Evolutionary conservation across 805 yeast species (phyloP).

Genomic region (Blastobotrys chiropterorum): DNA sequence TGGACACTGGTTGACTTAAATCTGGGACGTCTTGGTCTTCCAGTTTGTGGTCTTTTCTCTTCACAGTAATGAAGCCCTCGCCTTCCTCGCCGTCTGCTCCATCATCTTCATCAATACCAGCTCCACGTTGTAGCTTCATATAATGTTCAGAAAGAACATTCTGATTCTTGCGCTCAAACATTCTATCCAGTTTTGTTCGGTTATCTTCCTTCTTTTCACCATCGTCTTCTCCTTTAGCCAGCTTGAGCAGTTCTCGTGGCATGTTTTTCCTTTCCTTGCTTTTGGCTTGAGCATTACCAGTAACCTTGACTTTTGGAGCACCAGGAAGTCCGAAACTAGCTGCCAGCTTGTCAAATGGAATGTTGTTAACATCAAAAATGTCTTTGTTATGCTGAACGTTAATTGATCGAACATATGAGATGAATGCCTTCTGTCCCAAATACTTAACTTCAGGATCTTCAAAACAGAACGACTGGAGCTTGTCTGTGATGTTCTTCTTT

Average conservation of each 20-base stretch:
- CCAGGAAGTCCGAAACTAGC: slow-evolving; percentile 89
- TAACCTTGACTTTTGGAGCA: slow-evolving; percentile 84
- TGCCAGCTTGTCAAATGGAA: slow-evolving; percentile 82
- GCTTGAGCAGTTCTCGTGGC: slow-evolving; percentile 58
- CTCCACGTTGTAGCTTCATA: slow-evolving; percentile 54
- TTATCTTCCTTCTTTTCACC: slow-evolving; percentile 36
- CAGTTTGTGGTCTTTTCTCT: slow-evolving; percentile 68
- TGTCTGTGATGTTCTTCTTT: slow-evolving; percentile 66
- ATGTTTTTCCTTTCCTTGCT: slow-evolving; percentile 57
- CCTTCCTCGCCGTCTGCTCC: slow-evolving; percentile 46
- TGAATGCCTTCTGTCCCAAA: slow-evolving; percentile 91
- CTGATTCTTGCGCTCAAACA: slow-evolving; percentile 94
- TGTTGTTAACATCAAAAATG: slow-evolving; percentile 66
- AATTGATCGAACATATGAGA: slow-evolving; percentile 81
- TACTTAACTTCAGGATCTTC: slow-evolving; percentile 87
- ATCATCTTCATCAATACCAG: slow-evolving; percentile 25
- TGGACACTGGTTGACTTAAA: slow-evolving; percentile 55
- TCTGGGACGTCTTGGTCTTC: slow-evolving; percentile 42
- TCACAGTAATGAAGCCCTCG: slow-evolving; percentile 72
- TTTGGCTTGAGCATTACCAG: slow-evolving; percentile 35
- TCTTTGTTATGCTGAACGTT: slow-evolving; percentile 83
- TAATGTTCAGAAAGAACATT: slow-evolving; percentile 87
- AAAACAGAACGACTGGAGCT: slow-evolving; percentile 85
- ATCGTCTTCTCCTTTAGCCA: slow-evolving; percentile 58
- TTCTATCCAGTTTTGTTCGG: slow-evolving; percentile 80